These are phyloP conservation scores for Leccinum olivaceopallidum DNA, from an alignment of 768 basidiomycete genomes.

Conservation along the genomic window DNA sequence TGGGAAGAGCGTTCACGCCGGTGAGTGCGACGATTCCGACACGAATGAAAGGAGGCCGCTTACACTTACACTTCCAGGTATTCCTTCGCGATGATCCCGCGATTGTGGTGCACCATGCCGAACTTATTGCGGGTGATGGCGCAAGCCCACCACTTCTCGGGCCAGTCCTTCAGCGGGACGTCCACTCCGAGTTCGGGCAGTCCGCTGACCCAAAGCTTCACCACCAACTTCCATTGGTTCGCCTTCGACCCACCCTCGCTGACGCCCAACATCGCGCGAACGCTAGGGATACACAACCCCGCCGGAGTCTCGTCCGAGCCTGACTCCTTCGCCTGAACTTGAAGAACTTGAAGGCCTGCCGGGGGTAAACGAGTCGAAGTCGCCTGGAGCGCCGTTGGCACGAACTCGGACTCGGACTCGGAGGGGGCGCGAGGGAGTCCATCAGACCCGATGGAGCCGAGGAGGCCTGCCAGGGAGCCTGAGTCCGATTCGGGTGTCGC, in stretches of 20 bases:
- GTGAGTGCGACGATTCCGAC: too few relatives aligned
- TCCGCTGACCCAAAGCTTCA: background rate
- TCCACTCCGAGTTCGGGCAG: background rate
- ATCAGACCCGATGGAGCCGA: background rate
- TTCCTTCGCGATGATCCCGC: background rate
- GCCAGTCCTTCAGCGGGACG: background rate
- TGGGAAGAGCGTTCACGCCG: background rate
- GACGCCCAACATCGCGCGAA: background rate
- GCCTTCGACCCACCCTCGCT: background rate
- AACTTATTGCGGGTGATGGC: background rate
- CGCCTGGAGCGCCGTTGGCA: too few relatives aligned
- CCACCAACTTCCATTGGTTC: background rate
- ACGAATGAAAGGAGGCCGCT: background rate
- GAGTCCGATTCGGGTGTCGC: background rate
- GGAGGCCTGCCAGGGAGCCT: background rate
- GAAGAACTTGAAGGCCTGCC: too few relatives aligned
- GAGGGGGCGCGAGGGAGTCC: too few relatives aligned
- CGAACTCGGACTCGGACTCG: too few relatives aligned
- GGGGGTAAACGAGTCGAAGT: too few relatives aligned
- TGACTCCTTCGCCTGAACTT: too few relatives aligned
- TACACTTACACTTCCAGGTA: background rate
- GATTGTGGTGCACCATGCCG: background rate
- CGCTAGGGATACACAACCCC: background rate
- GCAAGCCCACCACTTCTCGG: background rate
- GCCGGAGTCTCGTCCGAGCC: too few relatives aligned